Base-by-base conservation (phyloP, 1,139 yeast species). In the Lodderomyces margitis region DNA sequence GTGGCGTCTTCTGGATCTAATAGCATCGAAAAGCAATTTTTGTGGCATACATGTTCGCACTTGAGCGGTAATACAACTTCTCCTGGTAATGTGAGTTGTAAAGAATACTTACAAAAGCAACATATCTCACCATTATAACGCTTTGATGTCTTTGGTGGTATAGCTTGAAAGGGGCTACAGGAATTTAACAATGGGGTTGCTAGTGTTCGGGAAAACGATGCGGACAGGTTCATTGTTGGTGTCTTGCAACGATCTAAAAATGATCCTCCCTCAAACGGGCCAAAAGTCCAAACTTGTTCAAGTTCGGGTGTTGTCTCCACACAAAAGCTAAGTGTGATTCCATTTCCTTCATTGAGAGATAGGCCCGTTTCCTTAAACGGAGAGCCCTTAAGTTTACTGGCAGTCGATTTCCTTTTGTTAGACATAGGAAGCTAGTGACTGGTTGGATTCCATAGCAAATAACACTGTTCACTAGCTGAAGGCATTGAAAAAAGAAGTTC, bases 41-140 rank as follows among this genome's bases (percentile, higher is more conserved):
- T 53, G 44, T 65, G 70, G 38, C 66, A 60, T 27, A 48, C 40
- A 47, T 65, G 68, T 10, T 52, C 49, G 42, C 70, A 65, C 4
- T 56, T 50, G 33, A 65, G 51, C 36, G 54, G 58, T 16, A 63
- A 42, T n/a, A 57, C 45, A 12, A 50, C 51, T 35, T 62, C 66
- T 7, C 63, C 66, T 2, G 51, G 51, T 25, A 50, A 34, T 1
- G 41, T 41, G 32, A 47, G 34, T 9, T 42, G 37, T 21, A 65
- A 48, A 3, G 45, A 48, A 20, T 60, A 66, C n/a, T 57, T 51
- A 42, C 70, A 65, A 32, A 64, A 58, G 8, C 66, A 57, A 49
- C 70, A 65, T 35, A 41, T 44, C 7, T 43, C 41, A 20, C 48
- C 41, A 14, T 34, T 38, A 24, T 32, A 34, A 6, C 37, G 38